Evolutionary conservation across 306 rosid species (phyloP), one percentile per base, ranked within the genome.

Genomic region (Elaeagnus macrophylla): DNA sequence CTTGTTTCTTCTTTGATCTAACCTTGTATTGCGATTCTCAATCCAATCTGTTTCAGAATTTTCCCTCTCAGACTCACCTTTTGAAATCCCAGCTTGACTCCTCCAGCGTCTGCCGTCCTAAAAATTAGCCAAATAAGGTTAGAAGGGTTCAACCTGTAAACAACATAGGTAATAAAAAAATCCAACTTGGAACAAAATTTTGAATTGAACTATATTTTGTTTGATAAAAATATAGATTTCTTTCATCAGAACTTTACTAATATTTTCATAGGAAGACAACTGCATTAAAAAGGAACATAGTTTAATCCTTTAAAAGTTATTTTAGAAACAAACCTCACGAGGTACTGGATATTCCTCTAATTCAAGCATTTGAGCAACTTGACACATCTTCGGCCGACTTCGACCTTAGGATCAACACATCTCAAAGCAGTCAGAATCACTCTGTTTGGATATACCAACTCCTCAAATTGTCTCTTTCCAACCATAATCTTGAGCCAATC

Each of bases 401-500:
- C 86, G 59, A 86, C 48, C 72, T 85, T 84, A 25, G 95, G 97
- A 73, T 89, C 97, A 16, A 89, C 93, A 77, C 97, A 89, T 69
- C 97, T 82, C 74, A 89, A 64, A 55, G 97, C 95, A 81, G 95
- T 89, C 76, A 89, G 69, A 70, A 89, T 86, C 65, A 71, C 81
- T 64, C 95, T 81, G 61, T 83, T 83, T 53, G 97, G 97, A 59
- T 89, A 95, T 46, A 89, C 89, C 54, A 89, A 89, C 83, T 85
- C 97, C 62, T 85, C 97, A 9, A 93, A 81, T 12, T 79, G 95
- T 73, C 84, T 81, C 65, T 69, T 81, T 59, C 95, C 95, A 40
- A 90, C 94, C 97, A 90, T 90, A 94, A 83, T 67, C 74, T 90
- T 90, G 39, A 90, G 82, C 97, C 97, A 90, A 60, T 90, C 97